Evolutionary conservation across 2,329 filamentous ascomycete genomes (phyloP).

Genomic region (Fusarium mundagurra): DNA sequence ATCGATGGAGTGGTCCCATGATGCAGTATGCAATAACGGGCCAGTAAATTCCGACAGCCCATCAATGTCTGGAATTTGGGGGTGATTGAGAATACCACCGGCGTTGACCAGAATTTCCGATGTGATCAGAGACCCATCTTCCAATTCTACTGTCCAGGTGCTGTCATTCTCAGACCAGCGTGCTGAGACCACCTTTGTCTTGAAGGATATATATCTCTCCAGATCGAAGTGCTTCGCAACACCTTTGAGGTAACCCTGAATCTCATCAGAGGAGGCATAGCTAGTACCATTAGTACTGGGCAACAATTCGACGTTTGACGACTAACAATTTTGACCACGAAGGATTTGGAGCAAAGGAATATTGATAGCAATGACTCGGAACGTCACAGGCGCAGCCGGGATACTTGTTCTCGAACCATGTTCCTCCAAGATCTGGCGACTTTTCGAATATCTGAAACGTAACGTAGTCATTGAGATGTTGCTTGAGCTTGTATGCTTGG

Average conservation of each 20-base stretch:
- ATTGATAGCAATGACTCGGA: slow-evolving; percentile 62
- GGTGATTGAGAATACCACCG: slow-evolving; percentile 59
- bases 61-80: slow-evolving; percentile 61
- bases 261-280: slow-evolving; percentile 64
- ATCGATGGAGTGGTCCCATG: slow-evolving; percentile 57
- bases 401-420: slow-evolving; percentile 69
- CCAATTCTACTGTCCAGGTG: neutral
- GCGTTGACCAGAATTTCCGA: slow-evolving; percentile 62
- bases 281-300: rapidly evolving
- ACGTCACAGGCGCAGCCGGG: slow-evolving; percentile 62
- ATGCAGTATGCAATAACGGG: slow-evolving; percentile 61
- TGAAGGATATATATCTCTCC: slow-evolving; percentile 41
- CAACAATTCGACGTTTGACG: rapidly evolving
- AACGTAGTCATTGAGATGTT: slow-evolving; percentile 15
- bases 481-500: slow-evolving; percentile 44
- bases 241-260: slow-evolving; percentile 65
- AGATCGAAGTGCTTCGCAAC: slow-evolving; percentile 55
- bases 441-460: slow-evolving; percentile 60
- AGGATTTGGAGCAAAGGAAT: slow-evolving; percentile 54
- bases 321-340: slow-evolving; percentile 62
- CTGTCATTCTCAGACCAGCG: slow-evolving; percentile 22
- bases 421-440: slow-evolving; percentile 64
- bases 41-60: slow-evolving; percentile 59
- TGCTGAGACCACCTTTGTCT: slow-evolving; percentile 49
- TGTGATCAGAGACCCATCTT: neutral